Evolutionary conservation across 805 yeast species (phyloP).

Genomic region (Citeromyces matritensis): DNA sequence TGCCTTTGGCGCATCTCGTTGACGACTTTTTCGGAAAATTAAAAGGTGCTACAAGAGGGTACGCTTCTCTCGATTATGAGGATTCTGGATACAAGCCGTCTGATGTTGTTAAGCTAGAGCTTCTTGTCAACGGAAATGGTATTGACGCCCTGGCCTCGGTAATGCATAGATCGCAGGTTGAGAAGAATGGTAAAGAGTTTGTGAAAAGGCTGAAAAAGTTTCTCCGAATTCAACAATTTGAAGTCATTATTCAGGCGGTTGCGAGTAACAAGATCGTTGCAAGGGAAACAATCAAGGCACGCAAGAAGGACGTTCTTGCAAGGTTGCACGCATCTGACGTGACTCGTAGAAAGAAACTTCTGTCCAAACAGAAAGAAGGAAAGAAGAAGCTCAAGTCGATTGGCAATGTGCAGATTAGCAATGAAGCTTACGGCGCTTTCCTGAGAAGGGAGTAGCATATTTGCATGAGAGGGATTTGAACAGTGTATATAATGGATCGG

Average conservation of each 20-base stretch:
- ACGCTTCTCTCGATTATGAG: slow-evolving; percentile 89
- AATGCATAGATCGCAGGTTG: slow-evolving; percentile 71
- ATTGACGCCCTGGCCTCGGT: slow-evolving; percentile 90
- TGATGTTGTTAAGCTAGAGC: slow-evolving; percentile 75
- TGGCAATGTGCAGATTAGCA: slow-evolving; percentile 66
- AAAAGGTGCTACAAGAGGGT: slow-evolving; percentile 82
- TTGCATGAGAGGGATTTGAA: no score
- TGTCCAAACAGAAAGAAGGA: slow-evolving; percentile 87
- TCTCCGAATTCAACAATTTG: slow-evolving; percentile 72
- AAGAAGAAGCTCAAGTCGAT: slow-evolving; percentile 69
- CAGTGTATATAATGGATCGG: no score
- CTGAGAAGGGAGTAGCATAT: slow-evolving; percentile 20
- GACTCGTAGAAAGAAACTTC: slow-evolving; percentile 74
- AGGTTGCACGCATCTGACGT: slow-evolving; percentile 89
- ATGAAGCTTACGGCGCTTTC: slow-evolving; percentile 84
- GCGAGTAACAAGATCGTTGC: slow-evolving; percentile 74
- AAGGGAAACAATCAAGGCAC: slow-evolving; percentile 85
- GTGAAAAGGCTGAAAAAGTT: slow-evolving; percentile 72
- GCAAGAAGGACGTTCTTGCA: slow-evolving; percentile 89
- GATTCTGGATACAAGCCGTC: slow-evolving; percentile 78
- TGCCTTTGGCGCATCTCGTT: slow-evolving; percentile 82
- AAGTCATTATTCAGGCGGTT: slow-evolving; percentile 83
- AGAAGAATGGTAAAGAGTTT: slow-evolving; percentile 62
- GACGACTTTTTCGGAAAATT: slow-evolving; percentile 93
- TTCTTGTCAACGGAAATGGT: slow-evolving; percentile 76